Base-by-base conservation (phyloP, 768 basidiomycete genomes). In the Mycena capillaripes region DNA sequence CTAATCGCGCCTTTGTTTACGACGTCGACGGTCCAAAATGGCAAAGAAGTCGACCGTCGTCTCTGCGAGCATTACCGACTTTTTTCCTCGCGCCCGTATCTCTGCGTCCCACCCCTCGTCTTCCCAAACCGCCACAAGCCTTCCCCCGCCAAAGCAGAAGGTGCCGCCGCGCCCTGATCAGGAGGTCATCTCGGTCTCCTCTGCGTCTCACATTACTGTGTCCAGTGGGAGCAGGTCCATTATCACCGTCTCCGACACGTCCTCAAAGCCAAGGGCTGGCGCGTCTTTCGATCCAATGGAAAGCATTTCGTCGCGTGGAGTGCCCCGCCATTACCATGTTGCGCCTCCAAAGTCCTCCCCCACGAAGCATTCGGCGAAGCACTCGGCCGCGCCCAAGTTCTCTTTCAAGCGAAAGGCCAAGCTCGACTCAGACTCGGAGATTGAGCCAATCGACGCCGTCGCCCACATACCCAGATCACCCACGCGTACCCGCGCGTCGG, bases 361-460 rank as follows among this genome's bases (percentile, higher is more conserved):
- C 16, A 32, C 52, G 36, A 71, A 64, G 46, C 56, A 57, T 12
- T 52, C 72, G 59, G 17, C 72, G 27, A 72, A 70, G 59, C 53
- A 66, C 44, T 60, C 59, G 4, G 8, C 42, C 19, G 23, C 69
- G 70, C 65, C 69, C 60, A 57, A 76, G 66, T 53, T 67, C 50
- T 66, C 76, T 44, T 72, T 69, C 50, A 82, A 80, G 61, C 80
- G 80, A 61, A 85, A 83, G 70, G 74, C 77, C 59, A 82, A 82
- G 58, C 81, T 82, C 65, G 84, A 84, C 46, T 83, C 80, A 52
- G 83, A 84, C 70, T 82, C 83, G 25, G 84, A 84, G 48, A 62
- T 67, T 23, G 83, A 82, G 29, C 56, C 60, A n/a, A 65, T 75
- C 16, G 76, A 77, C 46, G 65, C 78, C 17, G 78, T 81, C 23